Evolutionary conservation across 768 basidiomycete species (phyloP).

Genomic region (Mycena venus): DNA sequence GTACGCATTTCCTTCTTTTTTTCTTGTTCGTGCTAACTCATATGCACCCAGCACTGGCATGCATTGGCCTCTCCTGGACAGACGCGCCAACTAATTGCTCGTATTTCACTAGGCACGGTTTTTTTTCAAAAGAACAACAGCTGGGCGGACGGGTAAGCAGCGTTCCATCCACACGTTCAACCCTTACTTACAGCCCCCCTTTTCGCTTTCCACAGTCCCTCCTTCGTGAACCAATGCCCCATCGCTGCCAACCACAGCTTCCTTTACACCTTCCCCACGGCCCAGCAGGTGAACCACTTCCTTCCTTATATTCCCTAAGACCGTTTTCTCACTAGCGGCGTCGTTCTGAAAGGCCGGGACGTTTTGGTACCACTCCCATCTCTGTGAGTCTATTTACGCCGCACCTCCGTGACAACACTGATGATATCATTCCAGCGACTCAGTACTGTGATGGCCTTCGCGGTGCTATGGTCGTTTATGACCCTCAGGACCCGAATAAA

Average conservation of each 20-base stretch:
- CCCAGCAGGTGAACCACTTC: no score
- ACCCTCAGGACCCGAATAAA: constrained; percentile 8
- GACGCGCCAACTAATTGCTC: no score
- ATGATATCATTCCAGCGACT: neutral
- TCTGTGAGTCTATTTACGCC: neutral
- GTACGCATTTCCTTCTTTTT: constrained; percentile 38
- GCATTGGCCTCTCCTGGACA: no score
- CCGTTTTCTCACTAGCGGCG: no score
- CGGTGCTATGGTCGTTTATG: constrained; percentile 23
- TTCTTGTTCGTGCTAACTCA: no score
- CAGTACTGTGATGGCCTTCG: constrained; percentile 14
- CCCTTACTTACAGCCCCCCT: neutral
- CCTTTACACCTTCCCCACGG: constrained; percentile 40
- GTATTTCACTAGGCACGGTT: no score
- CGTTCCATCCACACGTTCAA: constrained; percentile 21
- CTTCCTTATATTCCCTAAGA: no score
- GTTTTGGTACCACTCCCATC: constrained; percentile 23
- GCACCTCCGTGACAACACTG: neutral
- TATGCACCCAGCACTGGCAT: constrained; percentile 41
- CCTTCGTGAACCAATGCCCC: constrained; percentile 34
- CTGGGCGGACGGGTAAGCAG: constrained; percentile 39
- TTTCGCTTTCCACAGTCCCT: neutral
- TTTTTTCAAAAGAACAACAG: constrained; percentile 40
- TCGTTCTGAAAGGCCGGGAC: no score
- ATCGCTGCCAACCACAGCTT: constrained; percentile 43